A percentile compares a stretch with the other conserved stretches of the same genome.
phyloP scores from a whole-genome alignment of 2,329 filamentous ascomycete species.

The Phialemonium atrogriseum region DNA sequence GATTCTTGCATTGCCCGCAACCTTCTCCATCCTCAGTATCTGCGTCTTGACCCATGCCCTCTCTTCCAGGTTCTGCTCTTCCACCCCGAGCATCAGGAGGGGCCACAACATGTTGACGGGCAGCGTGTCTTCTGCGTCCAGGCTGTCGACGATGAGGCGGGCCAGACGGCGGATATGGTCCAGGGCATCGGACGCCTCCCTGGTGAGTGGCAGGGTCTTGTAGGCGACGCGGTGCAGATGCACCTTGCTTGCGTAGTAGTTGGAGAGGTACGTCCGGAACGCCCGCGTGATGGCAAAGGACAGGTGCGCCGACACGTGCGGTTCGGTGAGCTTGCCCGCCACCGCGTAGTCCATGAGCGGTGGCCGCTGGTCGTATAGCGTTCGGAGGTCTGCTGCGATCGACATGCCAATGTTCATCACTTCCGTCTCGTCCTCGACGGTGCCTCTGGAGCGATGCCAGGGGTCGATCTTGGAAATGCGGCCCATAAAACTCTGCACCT shows the following conservation, averaged over 20 bases:
- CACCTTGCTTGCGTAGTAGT: conserved; percentile 47
- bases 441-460: conserved; percentile 46
- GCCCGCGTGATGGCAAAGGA: conserved; percentile 41
- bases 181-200: conserved; percentile 38
- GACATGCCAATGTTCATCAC: conserved; percentile 45
- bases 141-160: conserved; percentile 32
- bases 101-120: conserved; percentile 52
- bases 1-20: conserved; percentile 33
- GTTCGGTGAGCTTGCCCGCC: conserved; percentile 38
- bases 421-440: conserved; percentile 49
- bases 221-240: conserved; percentile 50
- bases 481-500: conserved; percentile 49
- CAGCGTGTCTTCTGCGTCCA: conserved; percentile 33
- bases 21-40: conserved; percentile 38
- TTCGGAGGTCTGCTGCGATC: conserved; percentile 41
- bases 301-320: conserved; percentile 38
- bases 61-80: conserved; percentile 41
- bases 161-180: conserved; percentile 39
- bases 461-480: conserved; percentile 47
- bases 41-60: conserved; percentile 41
- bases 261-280: conserved; percentile 47
- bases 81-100: conserved; percentile 44
- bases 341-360: conserved; percentile 48
- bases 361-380: conserved; percentile 40
- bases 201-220: conserved; percentile 41